phyloP scores from a whole-genome alignment of 2,329 filamentous ascomycete species.

The Sclerotinia borealis region DNA sequence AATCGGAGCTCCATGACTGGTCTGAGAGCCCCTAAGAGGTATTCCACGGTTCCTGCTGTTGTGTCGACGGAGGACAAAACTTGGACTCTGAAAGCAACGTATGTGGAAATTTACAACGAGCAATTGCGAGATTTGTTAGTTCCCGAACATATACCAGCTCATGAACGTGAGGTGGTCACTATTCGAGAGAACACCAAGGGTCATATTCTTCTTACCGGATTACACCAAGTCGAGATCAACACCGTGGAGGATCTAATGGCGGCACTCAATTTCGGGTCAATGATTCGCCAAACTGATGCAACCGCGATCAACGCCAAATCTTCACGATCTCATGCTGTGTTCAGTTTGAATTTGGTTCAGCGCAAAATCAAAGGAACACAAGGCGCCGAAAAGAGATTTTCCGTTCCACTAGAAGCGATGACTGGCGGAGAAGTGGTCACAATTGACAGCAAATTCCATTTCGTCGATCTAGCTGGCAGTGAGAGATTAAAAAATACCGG shows the following conservation, averaged over 20 bases:
- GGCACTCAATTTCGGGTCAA: slow-evolving; percentile 85
- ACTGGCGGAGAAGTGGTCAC: slow-evolving; percentile 68
- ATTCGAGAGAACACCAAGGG: slow-evolving; percentile 94
- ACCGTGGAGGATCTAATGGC: slow-evolving; percentile 86
- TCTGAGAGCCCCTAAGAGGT: slow-evolving; percentile 72
- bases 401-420: slow-evolving; percentile 77
- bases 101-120: slow-evolving; percentile 98
- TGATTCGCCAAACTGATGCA: slow-evolving; percentile 91
- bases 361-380: slow-evolving; percentile 59
- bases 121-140: slow-evolving; percentile 85
- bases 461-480: slow-evolving; percentile 94
- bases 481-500: slow-evolving; percentile 96
- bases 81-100: slow-evolving; percentile 91
- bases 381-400: slow-evolving; percentile 74
- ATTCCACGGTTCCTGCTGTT: slow-evolving; percentile 47
- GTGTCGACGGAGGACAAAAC: slow-evolving; percentile 52
- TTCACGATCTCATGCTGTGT: slow-evolving; percentile 94
- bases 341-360: slow-evolving; percentile 89
- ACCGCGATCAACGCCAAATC: slow-evolving; percentile 98
- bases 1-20: slow-evolving; percentile 68
- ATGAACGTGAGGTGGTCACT: slow-evolving; percentile 72
- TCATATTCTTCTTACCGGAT: slow-evolving; percentile 85
- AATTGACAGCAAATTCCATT: slow-evolving; percentile 96
- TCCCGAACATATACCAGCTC: slow-evolving; percentile 61
- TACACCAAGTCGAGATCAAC: slow-evolving; percentile 82